Percentiles rank a stretch among this genome's conserved stretches.
Conservation (phyloP, 2,329 filamentous ascomycete genomes). For the Graphiopsis chlorocephala region DNA sequence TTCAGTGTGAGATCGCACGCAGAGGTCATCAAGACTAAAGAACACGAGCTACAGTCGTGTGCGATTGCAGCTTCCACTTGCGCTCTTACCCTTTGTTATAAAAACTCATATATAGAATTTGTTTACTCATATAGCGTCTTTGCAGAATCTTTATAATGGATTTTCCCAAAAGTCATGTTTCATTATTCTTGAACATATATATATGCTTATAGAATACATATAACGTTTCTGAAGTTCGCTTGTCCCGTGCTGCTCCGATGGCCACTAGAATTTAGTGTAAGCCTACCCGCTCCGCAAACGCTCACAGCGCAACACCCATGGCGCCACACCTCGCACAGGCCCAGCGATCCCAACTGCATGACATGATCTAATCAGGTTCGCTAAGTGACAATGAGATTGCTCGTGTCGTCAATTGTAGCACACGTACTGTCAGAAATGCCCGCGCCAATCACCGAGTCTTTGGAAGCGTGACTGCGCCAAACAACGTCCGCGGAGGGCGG, state of each 20-base stretch:
- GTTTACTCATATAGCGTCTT: not conserved
- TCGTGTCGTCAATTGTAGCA: not conserved
- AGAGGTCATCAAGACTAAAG: too few relatives aligned
- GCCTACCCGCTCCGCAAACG: not conserved
- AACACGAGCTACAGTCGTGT: not conserved
- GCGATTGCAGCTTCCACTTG: not conserved
- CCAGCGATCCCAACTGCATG: not conserved
- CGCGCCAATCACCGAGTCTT: not conserved
- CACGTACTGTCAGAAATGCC: not conserved
- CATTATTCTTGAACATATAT: not conserved
- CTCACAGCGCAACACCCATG: too few relatives aligned
- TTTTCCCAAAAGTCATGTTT: not conserved
- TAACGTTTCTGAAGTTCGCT: not conserved
- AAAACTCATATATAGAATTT: not conserved
- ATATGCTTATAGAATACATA: not conserved
- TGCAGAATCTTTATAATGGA: not conserved
- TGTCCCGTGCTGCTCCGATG: not conserved
- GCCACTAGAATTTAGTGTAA: not conserved
- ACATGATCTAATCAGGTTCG: constrained; percentile 3
- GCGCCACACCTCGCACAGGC: constrained; percentile 6
- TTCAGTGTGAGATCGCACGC: too few relatives aligned
- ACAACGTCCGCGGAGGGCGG: not conserved
- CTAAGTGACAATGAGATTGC: constrained; percentile 5
- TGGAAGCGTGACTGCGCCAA: not conserved
- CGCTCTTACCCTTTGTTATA: not conserved